Evolutionary conservation across 1,284 basidiomycete species (phyloP), one percentile per base, ranked within the genome.

Genomic region (Microbotryum intermedium): DNA sequence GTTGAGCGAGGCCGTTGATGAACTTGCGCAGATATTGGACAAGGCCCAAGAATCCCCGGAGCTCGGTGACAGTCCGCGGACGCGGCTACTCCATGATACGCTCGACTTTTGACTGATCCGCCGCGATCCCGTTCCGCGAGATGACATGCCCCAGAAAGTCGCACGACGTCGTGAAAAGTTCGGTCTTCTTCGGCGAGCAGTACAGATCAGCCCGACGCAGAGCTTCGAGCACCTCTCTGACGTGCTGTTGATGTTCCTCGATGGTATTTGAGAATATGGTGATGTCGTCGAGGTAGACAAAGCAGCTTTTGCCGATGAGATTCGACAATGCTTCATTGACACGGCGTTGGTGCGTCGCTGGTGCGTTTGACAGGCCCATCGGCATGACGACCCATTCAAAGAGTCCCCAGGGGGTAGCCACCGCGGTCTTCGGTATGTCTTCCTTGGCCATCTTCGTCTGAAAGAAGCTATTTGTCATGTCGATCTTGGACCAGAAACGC

Each of bases 311-410:
- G 1, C 57, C 57, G 18, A 58, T 53, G 29, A 62, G 48, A 18
- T 47, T 42, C 3, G 55, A 21, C 9, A 67, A 42, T 5, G 60
- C 62, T 44, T 65, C 58, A 44, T 65, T 61, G n/a, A 67, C 45
- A 5, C 56, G 45, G 3, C 25, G 26, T 50, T 67, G 65, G 21
- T 78, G 76, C 0, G 73, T 75, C 0, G 76, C 65, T 0, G 76
- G 76, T 0, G 77, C 70, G 55, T 79, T 79, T 4, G 69, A 59
- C 16, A 72, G 64, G 0, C 77, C 78, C 64, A 74, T 72, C 0
- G 77, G 77, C 78, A 79, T 80, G 0, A 79, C 77, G 1, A 67
- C 13, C 77, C 77, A 79, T 56, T 79, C 74, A 48, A 74, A 79
- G 0, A 76, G 61, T 0, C 78, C 76, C 26, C 74, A 72, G 0